phyloP scores from a whole-genome alignment of 1,284 basidiomycete species.

The Cystobasidium slooffiae region DNA sequence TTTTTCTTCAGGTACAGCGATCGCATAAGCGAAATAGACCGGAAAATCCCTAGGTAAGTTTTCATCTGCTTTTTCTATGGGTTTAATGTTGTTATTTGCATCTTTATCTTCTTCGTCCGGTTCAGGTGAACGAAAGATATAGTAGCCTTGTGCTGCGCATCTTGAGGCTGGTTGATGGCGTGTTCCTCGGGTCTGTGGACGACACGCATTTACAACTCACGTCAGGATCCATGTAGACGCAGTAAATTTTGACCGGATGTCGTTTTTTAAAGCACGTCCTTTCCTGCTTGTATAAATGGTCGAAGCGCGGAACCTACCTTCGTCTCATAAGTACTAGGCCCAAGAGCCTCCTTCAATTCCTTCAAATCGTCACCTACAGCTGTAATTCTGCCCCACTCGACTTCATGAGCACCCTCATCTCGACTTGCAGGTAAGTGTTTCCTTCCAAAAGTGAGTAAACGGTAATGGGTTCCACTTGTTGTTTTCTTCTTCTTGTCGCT shows the following conservation, averaged over 20 bases:
- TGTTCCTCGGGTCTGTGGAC: slow-evolving; percentile 42
- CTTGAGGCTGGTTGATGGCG: slow-evolving; percentile 65
- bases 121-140: slow-evolving; percentile 67
- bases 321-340: slow-evolving; percentile 66
- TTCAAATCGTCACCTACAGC: slow-evolving; percentile 64
- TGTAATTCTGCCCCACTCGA: slow-evolving; percentile 66
- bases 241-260: too few species aligned
- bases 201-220: not conserved
- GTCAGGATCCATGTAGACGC: too few species aligned
- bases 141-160: slow-evolving; percentile 67
- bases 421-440: slow-evolving; percentile 63
- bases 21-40: slow-evolving; percentile 64
- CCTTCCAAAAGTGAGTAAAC: slow-evolving; percentile 67
- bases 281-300: slow-evolving; percentile 36
- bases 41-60: slow-evolving; percentile 54
- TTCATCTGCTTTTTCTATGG: slow-evolving; percentile 49
- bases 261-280: not conserved
- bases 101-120: slow-evolving; percentile 54
- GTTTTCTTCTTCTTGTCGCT: slow-evolving; percentile 51
- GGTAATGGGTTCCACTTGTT: slow-evolving; percentile 60
- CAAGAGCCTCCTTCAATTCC: slow-evolving; percentile 63
- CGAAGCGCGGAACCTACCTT: slow-evolving; percentile 55
- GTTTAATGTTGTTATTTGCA: slow-evolving; percentile 56
- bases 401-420: slow-evolving; percentile 58
- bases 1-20: slow-evolving; percentile 63